Conservation (phyloP, 176 grass and related monocot genomes). For the maize (Zea mays) region Zm-B73-REFERENCE-NAM-5.0 NC_050102.1:159793001-159793500, state of each 20-base stretch:
- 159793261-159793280: background rate
- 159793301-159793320: background rate
- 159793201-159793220: slow-evolving; percentile 10
- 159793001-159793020: slow-evolving; percentile 74
- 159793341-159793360: slow-evolving; percentile 22
- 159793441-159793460: too few species aligned
- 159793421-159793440: too few species aligned
- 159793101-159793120: slow-evolving; percentile 37
- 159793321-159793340: background rate
- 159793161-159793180: slow-evolving; percentile 16
- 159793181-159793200: background rate
- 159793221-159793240: background rate
- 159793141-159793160: slow-evolving; percentile 75
- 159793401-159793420: too few species aligned
- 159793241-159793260: background rate
- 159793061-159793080: slow-evolving; percentile 54
- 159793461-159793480: too few species aligned
- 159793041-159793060: slow-evolving; percentile 64
- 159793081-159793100: slow-evolving; percentile 30
- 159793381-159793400: too few species aligned
- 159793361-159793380: background rate
- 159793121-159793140: slow-evolving; percentile 88
- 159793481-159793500: too few species aligned
- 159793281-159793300: slow-evolving; percentile 24
- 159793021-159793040: slow-evolving; percentile 55